A percentile compares a stretch with the other conserved stretches of the same genome.
Evolutionary conservation across 306 rosid genomes (phyloP).

Genomic region (Oemleria cerasiformis): DNA sequence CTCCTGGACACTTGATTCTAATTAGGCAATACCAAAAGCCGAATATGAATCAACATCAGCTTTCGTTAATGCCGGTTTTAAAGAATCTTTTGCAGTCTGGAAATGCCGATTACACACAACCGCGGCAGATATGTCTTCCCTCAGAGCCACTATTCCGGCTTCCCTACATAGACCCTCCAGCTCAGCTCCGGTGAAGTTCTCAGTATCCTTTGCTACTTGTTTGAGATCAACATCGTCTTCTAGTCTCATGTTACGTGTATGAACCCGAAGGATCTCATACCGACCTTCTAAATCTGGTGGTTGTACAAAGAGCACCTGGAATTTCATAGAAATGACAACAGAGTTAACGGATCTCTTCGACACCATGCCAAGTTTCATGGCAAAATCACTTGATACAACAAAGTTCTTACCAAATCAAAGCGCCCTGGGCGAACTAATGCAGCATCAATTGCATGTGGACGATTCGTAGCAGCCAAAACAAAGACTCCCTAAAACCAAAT

Average conservation of each 20-base stretch:
- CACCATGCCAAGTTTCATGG: background rate
- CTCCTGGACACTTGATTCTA: constrained; percentile 25
- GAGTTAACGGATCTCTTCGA: background rate
- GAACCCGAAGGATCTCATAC: constrained; percentile 69
- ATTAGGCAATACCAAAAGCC: background rate
- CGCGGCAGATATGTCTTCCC: constrained; percentile 66
- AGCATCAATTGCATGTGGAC: constrained; percentile 82
- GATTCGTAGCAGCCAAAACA: constrained; percentile 95
- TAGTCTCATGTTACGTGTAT: constrained; percentile 61
- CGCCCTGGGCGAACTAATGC: constrained; percentile 97
- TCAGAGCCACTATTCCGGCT: constrained; percentile 81
- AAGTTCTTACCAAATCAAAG: constrained; percentile 66
- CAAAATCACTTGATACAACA: background rate
- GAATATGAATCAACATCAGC: constrained; percentile 49
- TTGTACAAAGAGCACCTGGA: constrained; percentile 81
- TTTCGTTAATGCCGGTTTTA: constrained; percentile 63
- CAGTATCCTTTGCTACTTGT: constrained; percentile 65
- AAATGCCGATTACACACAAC: constrained; percentile 63
- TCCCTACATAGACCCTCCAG: constrained; percentile 78
- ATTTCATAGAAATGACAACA: constrained; percentile 16
- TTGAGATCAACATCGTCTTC: constrained; percentile 62
- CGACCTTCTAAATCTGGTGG: constrained; percentile 90
- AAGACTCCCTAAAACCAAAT: constrained; percentile 66
- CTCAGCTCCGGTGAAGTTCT: constrained; percentile 90
- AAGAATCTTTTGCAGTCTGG: constrained; percentile 51